Conservation (phyloP, 129 eudicot species). For the Smallanthus sonchifolius region DNA sequence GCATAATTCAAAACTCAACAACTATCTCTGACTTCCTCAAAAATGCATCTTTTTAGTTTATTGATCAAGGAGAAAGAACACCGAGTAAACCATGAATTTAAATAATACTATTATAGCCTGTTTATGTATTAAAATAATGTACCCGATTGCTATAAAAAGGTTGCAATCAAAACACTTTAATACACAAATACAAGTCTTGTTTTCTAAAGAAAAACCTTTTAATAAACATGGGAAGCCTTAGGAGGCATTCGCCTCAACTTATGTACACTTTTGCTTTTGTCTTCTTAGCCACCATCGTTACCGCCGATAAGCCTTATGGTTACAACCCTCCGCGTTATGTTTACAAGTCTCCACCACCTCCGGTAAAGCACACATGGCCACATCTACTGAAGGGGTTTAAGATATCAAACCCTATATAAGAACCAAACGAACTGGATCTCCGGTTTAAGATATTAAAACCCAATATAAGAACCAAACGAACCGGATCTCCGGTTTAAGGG, state of each 20-base stretch:
- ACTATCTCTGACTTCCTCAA: constrained; percentile 1
- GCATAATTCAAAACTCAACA: too few species aligned
- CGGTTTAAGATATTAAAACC: too few species aligned
- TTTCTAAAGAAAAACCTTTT: neutral
- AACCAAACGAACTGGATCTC: too few species aligned
- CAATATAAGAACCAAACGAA: too few species aligned
- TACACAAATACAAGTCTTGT: neutral
- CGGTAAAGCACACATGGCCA: constrained; percentile 5
- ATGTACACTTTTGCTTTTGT: constrained; percentile 15
- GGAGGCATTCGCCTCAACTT: constrained; percentile 28
- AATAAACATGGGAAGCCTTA: constrained; percentile 17
- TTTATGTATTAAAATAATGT: constrained; percentile 3
- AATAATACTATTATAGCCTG: constrained; percentile 8
- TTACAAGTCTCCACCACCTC: constrained; percentile 21
- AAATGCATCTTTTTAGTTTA: too few species aligned
- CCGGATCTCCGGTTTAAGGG: too few species aligned
- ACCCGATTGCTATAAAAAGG: constrained; percentile 11
- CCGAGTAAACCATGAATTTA: neutral
- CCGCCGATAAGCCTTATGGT: constrained; percentile 23
- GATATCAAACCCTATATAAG: too few species aligned
- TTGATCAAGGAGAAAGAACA: neutral
- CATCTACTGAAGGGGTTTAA: too few species aligned
- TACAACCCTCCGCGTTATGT: constrained; percentile 9
- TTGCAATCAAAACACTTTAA: neutral
- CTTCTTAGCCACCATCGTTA: constrained; percentile 12